phyloP scores from a whole-genome alignment of 495 filamentous ascomycete genomes.

The Annulohypoxylon nitens region DNA sequence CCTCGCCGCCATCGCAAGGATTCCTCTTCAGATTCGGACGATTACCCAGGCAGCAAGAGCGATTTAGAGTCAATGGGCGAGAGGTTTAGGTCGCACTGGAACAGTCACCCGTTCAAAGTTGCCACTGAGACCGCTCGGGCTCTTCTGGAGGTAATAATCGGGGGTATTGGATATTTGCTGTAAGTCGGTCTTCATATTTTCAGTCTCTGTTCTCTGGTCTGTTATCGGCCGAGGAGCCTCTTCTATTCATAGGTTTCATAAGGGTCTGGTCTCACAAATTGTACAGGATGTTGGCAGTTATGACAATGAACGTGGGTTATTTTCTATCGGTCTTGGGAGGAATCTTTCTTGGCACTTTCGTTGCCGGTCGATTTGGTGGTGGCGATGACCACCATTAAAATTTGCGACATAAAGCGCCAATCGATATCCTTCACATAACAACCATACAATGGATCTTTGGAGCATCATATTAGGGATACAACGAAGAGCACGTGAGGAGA shows the following conservation, averaged over 20 bases:
- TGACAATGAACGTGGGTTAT: constrained; percentile 92
- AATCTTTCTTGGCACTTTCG: constrained; percentile 79
- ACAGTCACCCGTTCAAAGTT: constrained; percentile 40
- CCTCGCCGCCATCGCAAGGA: constrained; percentile 24
- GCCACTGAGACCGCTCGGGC: constrained; percentile 42
- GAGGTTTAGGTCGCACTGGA: constrained; percentile 33
- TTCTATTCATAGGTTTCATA: neutral
- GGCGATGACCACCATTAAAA: constrained; percentile 38
- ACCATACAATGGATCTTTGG: neutral
- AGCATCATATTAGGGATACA: neutral
- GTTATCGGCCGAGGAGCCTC: neutral
- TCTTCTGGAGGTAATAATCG: constrained; percentile 68
- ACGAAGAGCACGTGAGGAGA: neutral
- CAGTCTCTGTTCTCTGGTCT: neutral
- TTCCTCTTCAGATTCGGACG: constrained; percentile 35
- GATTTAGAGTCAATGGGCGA: constrained; percentile 29
- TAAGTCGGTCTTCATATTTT: constrained; percentile 57
- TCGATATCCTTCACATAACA: neutral
- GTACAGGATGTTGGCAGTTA: constrained; percentile 87
- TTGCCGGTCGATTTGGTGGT: constrained; percentile 63
- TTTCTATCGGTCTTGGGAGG: constrained; percentile 83
- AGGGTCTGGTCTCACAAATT: neutral
- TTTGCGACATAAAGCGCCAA: neutral
- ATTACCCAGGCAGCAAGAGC: constrained; percentile 36
- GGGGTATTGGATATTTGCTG: constrained; percentile 82